Conservation (phyloP, 2,329 filamentous ascomycete genomes). For the Cercospora berteroae region DNA sequence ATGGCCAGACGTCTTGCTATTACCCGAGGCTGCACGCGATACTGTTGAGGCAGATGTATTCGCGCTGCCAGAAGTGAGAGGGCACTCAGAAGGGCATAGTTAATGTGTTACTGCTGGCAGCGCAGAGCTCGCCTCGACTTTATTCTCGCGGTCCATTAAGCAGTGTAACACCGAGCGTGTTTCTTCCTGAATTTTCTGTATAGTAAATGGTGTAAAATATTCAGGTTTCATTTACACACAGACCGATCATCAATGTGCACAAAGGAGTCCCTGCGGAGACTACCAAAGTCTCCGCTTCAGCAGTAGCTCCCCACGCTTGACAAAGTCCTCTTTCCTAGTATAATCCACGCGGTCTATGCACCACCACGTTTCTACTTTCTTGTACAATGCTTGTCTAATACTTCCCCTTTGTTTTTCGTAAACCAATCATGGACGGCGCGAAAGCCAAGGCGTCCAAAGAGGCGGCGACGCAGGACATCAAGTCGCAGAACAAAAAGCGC, state of each 20-base stretch:
- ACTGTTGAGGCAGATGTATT: background rate
- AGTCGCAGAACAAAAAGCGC: constrained; percentile 41
- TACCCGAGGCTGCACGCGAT: background rate
- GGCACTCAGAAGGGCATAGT: constrained; percentile 8
- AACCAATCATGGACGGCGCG: constrained; percentile 22
- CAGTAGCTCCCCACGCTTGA: background rate
- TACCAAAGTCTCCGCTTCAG: background rate
- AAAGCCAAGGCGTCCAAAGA: constrained; percentile 8
- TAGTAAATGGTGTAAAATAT: background rate
- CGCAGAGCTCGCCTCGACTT: constrained; percentile 1
- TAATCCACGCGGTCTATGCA: constrained; percentile 2
- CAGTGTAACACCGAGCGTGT: background rate
- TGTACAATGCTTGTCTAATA: constrained; percentile 13
- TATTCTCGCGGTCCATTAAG: background rate
- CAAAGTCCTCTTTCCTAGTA: background rate
- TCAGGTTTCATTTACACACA: background rate
- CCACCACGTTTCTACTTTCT: background rate
- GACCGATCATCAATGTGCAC: background rate
- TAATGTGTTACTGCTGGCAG: constrained; percentile 25
- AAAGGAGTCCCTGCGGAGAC: background rate
- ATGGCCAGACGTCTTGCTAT: background rate
- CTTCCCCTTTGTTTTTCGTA: constrained; percentile 11
- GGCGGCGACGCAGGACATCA: constrained; percentile 26
- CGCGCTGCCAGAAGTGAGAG: background rate
- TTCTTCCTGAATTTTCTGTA: background rate